These are phyloP conservation scores for Cladosporium sp. DNA, from an alignment of 2,329 filamentous ascomycete species.

Conservation along the genomic window DNA sequence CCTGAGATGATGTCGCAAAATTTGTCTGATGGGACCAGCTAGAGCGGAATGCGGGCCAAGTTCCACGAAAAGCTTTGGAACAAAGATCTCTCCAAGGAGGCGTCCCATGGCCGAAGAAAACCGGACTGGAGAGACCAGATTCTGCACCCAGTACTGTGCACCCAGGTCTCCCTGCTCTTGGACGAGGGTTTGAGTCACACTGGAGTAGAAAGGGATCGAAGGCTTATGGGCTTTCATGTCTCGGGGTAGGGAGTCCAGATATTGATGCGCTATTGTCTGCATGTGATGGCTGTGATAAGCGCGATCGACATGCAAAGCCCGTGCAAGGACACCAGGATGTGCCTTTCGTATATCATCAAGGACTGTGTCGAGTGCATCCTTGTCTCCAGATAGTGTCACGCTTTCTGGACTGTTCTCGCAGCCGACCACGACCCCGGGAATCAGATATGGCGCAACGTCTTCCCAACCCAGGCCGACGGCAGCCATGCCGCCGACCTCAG, in stretches of 20 bases:
- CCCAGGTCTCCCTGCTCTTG: background rate
- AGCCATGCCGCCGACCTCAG: conserved; percentile 28
- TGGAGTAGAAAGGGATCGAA: background rate
- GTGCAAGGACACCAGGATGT: conserved; percentile 33
- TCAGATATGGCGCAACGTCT: conserved; percentile 6
- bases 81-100: background rate
- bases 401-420: conserved; percentile 26
- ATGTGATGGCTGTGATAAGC: conserved; percentile 45
- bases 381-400: conserved; percentile 45
- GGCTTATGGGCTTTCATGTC: background rate
- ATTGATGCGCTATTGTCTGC: background rate
- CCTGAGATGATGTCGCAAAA: background rate
- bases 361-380: conserved; percentile 29
- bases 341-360: conserved; percentile 31
- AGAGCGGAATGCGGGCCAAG: conserved; percentile 3
- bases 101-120: background rate
- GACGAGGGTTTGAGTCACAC: no score
- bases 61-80: background rate
- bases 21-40: background rate
- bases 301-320: conserved; percentile 36
- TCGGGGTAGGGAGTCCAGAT: no score
- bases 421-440: background rate
- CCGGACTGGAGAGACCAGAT: background rate
- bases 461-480: conserved; percentile 17
- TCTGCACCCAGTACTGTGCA: background rate